A percentile compares a stretch with the other conserved stretches of the same genome.
These are phyloP conservation scores for Leccinum disarticulatum DNA, from an alignment of 768 basidiomycete genomes.

Conservation along the genomic window DNA sequence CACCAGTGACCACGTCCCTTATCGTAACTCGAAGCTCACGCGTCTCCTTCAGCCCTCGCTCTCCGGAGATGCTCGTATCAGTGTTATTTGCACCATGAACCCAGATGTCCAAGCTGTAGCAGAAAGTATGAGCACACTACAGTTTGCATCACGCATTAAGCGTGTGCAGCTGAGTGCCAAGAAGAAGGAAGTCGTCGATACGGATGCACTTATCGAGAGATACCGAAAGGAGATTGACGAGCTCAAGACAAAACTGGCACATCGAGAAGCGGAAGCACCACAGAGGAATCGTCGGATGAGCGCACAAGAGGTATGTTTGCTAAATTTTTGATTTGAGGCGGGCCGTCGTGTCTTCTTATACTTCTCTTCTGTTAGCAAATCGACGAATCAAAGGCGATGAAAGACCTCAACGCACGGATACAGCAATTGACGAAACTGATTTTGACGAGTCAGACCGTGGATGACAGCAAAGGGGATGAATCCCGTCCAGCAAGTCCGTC, in stretches of 20 bases:
- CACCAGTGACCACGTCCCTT: constrained; percentile 84
- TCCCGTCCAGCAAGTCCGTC: constrained; percentile 79
- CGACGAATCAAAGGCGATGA: constrained; percentile 83
- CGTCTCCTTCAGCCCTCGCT: constrained; percentile 93
- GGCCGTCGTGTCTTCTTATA: background rate
- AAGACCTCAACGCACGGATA: constrained; percentile 76
- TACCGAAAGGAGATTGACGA: constrained; percentile 95
- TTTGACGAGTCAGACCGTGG: constrained; percentile 81
- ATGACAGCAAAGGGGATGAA: constrained; percentile 64
- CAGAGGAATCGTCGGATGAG: constrained; percentile 34
- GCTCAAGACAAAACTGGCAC: constrained; percentile 69
- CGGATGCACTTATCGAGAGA: constrained; percentile 89
- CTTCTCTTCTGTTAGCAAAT: constrained; percentile 53
- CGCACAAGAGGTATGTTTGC: constrained; percentile 41
- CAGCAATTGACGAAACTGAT: constrained; percentile 83
- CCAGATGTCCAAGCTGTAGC: constrained; percentile 75
- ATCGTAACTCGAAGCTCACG: constrained; percentile 93
- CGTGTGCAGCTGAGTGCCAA: constrained; percentile 83
- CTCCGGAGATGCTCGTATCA: constrained; percentile 92
- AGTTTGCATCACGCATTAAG: constrained; percentile 91
- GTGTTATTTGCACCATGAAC: constrained; percentile 94
- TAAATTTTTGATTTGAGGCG: background rate
- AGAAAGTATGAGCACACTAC: constrained; percentile 86
- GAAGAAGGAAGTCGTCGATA: constrained; percentile 93
- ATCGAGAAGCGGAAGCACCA: constrained; percentile 65